Evolutionary conservation across 2,329 filamentous ascomycete species (phyloP).

Genomic region (Ceratocystis diversiconidia): DNA sequence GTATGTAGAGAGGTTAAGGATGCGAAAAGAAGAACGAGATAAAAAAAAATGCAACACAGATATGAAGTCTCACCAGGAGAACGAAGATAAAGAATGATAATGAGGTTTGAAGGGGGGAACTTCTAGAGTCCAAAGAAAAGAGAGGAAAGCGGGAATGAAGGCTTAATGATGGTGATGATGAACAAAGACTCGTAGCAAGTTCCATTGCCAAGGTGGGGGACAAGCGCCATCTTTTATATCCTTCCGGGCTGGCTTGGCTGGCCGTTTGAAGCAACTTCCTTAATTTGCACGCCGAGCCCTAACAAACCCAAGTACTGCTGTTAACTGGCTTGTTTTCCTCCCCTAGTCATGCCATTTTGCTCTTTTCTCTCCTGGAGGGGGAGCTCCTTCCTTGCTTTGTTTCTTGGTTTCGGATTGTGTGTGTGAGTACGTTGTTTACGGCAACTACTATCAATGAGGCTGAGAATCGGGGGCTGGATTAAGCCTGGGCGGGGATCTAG

Average conservation of each 20-base stretch:
- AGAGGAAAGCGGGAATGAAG: background rate
- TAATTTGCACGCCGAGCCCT: background rate
- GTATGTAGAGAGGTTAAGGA: background rate
- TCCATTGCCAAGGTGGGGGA: background rate
- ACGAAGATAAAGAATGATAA: constrained; percentile 1
- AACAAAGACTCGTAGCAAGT: background rate
- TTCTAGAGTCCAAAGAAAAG: background rate
- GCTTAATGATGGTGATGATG: constrained; percentile 4
- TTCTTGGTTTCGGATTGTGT: background rate
- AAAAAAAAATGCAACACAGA: background rate
- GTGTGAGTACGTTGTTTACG: background rate
- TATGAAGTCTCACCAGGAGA: constrained; percentile 4
- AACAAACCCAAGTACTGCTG: background rate
- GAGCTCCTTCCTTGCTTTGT: background rate
- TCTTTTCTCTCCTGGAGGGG: no score
- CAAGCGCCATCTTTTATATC: background rate
- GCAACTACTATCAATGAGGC: background rate
- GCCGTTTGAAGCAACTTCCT: background rate
- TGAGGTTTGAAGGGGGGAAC: background rate
- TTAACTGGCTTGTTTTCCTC: background rate
- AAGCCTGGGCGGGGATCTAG: background rate
- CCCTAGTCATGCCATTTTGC: background rate
- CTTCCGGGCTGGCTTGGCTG: background rate
- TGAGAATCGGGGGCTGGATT: background rate
- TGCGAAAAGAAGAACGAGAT: background rate